Evolutionary conservation across 108 stramenopile genomes (phyloP), one percentile per base, ranked within the genome.

Genomic region (Fistulifera pelliculosa): DNA sequence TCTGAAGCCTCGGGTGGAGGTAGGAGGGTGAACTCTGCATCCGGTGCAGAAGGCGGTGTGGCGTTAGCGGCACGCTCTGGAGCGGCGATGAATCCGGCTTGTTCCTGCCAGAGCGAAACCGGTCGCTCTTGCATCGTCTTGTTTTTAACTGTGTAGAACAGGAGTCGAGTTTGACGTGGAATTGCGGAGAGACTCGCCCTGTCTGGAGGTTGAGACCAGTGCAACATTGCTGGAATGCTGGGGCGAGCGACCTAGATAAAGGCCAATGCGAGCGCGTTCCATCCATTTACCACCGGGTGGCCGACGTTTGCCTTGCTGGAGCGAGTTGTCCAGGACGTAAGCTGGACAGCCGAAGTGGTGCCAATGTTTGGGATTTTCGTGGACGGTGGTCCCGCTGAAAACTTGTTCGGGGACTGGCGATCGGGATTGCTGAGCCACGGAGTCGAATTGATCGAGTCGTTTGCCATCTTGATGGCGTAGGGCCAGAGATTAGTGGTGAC

Each of bases 391-490:
- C 3, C 53, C 52, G 2, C 54, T 38, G 38, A 66, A 69, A 16
- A 48, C 7, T 66, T 66, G 38, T 8, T 35, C 6, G 22, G 70
- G 58, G 22, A 2, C 27, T 42, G 38, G 26, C 27, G 17, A 8
- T 8, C 31, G 8, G 31, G 31, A 35, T 19, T 11, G 15, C 47
- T 28, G 41, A 58, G 39, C 11, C 38, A 14, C 0, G 62, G 25
- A 22, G 25, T 60, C 24, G 66, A 48, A 2, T 70, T 64, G 15
- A 44, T 41, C 27, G 45, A 38, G 25, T 63, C 66, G 18, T 54
- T 67, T 21, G 61, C 69, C 62, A 63, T 59, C 15, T 58, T 47
- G 6, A 66, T 11, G 27, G 76, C 72, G 56, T 70, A 79, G 1
- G 77, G 77, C 56, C 56, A 57, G 14, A 57, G 24, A 24, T 43